Evolutionary conservation across 106 monocot genomes (phyloP).

Genomic region (Platanthera zijinensis): DNA sequence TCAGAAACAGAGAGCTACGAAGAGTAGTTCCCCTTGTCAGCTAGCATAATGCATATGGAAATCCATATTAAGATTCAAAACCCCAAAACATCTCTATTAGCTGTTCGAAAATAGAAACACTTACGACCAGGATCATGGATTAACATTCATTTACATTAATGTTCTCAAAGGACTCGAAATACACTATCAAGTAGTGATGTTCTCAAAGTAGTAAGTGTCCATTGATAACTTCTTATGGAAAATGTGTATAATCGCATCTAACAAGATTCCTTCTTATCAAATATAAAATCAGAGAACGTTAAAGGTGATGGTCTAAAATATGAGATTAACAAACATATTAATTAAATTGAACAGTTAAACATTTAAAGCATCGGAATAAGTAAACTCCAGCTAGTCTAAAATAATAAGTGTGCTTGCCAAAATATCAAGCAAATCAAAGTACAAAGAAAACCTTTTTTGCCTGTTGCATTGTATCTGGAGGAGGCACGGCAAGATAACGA

Average conservation of each 20-base stretch:
- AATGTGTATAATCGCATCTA: not conserved
- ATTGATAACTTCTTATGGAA: not conserved
- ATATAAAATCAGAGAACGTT: not conserved
- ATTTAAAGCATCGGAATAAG: not conserved
- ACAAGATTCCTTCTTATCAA: not conserved
- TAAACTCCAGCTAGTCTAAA: not conserved
- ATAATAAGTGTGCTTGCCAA: not conserved
- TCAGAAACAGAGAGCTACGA: too few relatives aligned
- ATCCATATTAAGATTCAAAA: too few relatives aligned
- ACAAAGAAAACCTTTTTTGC: slow-evolving; percentile 33
- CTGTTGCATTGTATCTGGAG: slow-evolving; percentile 45
- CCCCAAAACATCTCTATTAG: too few relatives aligned
- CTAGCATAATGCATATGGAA: too few relatives aligned
- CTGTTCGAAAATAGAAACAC: too few relatives aligned
- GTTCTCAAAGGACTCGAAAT: not conserved
- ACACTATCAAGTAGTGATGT: not conserved
- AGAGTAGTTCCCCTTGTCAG: too few relatives aligned
- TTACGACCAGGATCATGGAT: not conserved
- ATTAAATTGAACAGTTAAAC: not conserved
- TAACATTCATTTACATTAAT: not conserved
- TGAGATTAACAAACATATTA: not conserved
- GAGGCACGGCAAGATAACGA: slow-evolving; percentile 46
- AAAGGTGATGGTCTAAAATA: not conserved
- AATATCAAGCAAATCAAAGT: slow-evolving; percentile 3
- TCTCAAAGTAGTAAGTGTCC: not conserved